Evolutionary conservation across 768 basidiomycete genomes (phyloP), one percentile per base, ranked within the genome.

Genomic region (Tylopilus sp.): DNA sequence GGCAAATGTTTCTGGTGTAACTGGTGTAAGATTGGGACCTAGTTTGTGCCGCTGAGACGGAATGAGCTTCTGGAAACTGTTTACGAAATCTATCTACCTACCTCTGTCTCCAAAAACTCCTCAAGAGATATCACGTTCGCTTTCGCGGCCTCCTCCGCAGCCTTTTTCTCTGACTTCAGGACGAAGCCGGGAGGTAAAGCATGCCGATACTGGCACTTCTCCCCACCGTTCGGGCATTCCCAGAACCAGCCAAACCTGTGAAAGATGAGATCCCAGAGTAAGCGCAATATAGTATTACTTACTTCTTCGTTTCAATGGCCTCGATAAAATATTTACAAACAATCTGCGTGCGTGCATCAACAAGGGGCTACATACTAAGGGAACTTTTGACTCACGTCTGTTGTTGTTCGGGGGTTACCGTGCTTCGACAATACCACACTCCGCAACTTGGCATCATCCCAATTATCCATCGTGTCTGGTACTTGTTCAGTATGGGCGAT

Each of bases 311-410:
- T 68, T 99, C 97, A 66, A 99, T 95, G 41, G 97, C 95, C 64
- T 95, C 85, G 60, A 99, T 89, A 66, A 99, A 99, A 74, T 73
- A 83, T 71, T 95, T 98, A 84, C 97, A 99, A 4, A 99, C 95
- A 64, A 99, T 97, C 90, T 95, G 55, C 7, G 56, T 18, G 39
- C 22, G 36, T 28, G 43, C 20, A 21, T 61, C 39, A 64, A 44
- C 30, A 50, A 28, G 44, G 35, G n/a, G n/a, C n/a, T n/a, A n/a
- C 21, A 39, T 21, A 43, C 45, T 44, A 21, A 53, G 31, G n/a
- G 21, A 9, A 43, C 44, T 35, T 40, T 36, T 44, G 23, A 68
- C 77, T 51, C 61, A 93, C 91, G 65, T 98, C 95, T 33, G 95
- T 98, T 3, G 86, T 88, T 22, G 91, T 95, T 58, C 85, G 80